Conservation (phyloP, 768 basidiomycete species). For the Pleurotus sapidus region DNA sequence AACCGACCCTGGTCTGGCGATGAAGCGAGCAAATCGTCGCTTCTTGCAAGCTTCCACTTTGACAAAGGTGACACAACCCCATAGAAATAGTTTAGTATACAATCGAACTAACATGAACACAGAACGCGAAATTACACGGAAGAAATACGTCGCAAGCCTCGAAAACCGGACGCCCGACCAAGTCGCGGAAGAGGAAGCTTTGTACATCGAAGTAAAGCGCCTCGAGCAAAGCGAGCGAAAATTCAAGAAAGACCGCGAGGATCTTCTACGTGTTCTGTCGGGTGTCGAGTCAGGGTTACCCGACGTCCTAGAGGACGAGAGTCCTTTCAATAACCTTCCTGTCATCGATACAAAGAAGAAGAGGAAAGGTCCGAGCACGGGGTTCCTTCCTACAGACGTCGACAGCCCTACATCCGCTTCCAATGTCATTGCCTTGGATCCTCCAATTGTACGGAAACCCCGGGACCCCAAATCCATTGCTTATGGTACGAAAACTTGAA, state of each 20-base stretch:
- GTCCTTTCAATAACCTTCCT: slow-evolving; percentile 16
- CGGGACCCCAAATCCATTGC: slow-evolving; percentile 55
- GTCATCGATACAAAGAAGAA: slow-evolving; percentile 60
- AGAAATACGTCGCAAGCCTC: slow-evolving; percentile 83
- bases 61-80: slow-evolving; percentile 69
- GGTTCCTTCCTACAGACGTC: slow-evolving; percentile 23
- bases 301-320: slow-evolving; percentile 69
- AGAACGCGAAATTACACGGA: slow-evolving; percentile 89
- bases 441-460: slow-evolving; percentile 37
- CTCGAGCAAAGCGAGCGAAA: slow-evolving; percentile 89
- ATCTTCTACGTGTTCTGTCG: slow-evolving; percentile 76
- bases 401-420: slow-evolving; percentile 53
- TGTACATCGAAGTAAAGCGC: slow-evolving; percentile 92
- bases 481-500: slow-evolving; percentile 41
- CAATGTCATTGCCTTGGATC: slow-evolving; percentile 20
- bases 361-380: slow-evolving; percentile 30
- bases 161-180: slow-evolving; percentile 87
- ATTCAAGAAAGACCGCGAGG: slow-evolving; percentile 87
- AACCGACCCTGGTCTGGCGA: slow-evolving; percentile 85
- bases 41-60: slow-evolving; percentile 75
- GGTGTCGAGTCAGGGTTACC: slow-evolving; percentile 88
- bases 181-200: slow-evolving; percentile 91
- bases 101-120: not conserved
- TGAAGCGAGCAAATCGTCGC: slow-evolving; percentile 61
- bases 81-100: not conserved